Evolutionary conservation across 2,329 filamentous ascomycete species (phyloP).

Genomic region (Trichoderma aggressivum): DNA sequence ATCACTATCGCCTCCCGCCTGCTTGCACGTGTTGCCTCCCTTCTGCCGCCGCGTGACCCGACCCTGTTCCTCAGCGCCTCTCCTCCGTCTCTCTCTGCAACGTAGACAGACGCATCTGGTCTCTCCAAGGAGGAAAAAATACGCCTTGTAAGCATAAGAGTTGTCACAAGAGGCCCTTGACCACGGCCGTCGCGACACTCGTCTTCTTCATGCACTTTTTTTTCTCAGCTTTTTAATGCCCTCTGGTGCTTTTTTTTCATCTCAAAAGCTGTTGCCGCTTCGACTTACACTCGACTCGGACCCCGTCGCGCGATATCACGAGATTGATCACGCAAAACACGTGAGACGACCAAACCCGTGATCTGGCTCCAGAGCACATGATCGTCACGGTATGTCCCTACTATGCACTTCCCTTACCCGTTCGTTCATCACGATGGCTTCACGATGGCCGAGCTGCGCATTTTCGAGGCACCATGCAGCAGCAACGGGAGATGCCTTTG

Average conservation of each 20-base stretch:
- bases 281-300: slow-evolving; percentile 31
- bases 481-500: background rate
- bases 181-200: slow-evolving; percentile 15
- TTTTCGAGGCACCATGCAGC: slow-evolving; percentile 16
- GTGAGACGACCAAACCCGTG: slow-evolving; percentile 44
- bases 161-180: slow-evolving; percentile 12
- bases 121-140: background rate
- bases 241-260: slow-evolving; percentile 15
- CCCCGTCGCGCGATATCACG: slow-evolving; percentile 45
- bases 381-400: slow-evolving; percentile 41
- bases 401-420: slow-evolving; percentile 20
- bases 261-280: background rate
- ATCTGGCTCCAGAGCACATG: slow-evolving; percentile 44
- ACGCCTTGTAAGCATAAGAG: slow-evolving; percentile 17
- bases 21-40: slow-evolving; percentile 40
- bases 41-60: slow-evolving; percentile 39
- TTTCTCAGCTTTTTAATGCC: background rate
- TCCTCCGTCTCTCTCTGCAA: slow-evolving; percentile 9
- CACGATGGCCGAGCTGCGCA: slow-evolving; percentile 17
- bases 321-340: slow-evolving; percentile 46
- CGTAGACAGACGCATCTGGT: background rate
- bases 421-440: slow-evolving; percentile 20
- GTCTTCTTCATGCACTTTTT: background rate
- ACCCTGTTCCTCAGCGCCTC: slow-evolving; percentile 20
- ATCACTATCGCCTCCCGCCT: slow-evolving; percentile 27